phyloP scores from a whole-genome alignment of 2,329 filamentous ascomycete genomes.

The Pseudocercospora eumusae region DNA sequence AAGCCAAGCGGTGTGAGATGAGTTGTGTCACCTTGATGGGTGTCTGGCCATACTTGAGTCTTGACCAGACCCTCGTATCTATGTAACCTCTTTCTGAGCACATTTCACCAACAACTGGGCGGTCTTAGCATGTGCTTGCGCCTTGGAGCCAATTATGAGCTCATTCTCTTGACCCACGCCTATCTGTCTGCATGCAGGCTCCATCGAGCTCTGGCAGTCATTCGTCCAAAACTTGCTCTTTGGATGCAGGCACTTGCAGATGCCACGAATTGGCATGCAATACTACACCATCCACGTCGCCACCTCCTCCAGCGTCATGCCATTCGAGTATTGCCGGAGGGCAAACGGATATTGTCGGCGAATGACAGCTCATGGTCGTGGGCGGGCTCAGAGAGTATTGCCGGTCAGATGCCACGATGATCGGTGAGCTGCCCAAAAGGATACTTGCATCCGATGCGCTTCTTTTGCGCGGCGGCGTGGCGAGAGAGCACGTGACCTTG shows the following conservation, averaged over 20 bases:
- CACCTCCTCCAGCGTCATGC: slow-evolving; percentile 4
- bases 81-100: not conserved
- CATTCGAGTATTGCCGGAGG: slow-evolving; percentile 1
- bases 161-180: not conserved
- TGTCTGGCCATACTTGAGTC: not conserved
- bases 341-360: not conserved
- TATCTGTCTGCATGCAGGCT: not conserved
- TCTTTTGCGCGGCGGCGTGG: too few relatives aligned
- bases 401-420: too few relatives aligned
- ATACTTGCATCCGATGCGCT: too few relatives aligned
- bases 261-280: not conserved
- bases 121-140: not conserved
- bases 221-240: slow-evolving; percentile 19
- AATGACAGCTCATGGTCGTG: slow-evolving; percentile 9
- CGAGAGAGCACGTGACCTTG: too few relatives aligned
- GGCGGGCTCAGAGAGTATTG: too few relatives aligned
- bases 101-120: not conserved
- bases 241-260: slow-evolving; percentile 6
- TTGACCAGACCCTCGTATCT: not conserved
- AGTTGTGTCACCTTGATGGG: not conserved
- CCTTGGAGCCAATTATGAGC: not conserved
- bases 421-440: too few relatives aligned
- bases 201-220: slow-evolving; percentile 2
- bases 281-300: slow-evolving; percentile 15
- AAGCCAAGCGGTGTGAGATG: not conserved